Evolutionary conservation across 257 asterid genomes (phyloP), one percentile per base, ranked within the genome.

Genomic region (Solanum pinnatisectum): DNA sequence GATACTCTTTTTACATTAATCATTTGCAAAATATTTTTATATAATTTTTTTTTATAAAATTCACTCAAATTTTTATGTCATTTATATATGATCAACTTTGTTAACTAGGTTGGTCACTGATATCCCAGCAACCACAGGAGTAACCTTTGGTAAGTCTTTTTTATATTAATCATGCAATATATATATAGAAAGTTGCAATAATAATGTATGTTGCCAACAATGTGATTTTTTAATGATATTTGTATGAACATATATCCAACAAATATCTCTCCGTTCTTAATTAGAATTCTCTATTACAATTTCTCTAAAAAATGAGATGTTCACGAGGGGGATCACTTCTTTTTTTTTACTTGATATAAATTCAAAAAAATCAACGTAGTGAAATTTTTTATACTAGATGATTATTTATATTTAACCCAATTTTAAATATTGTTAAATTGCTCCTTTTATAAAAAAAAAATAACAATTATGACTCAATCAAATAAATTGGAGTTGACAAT

Each of bases 81-180:
- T 9, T 9, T 63, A 5, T 23, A 25, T 11, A 13, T 25, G 35
- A 25, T 67, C 68, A 68, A 73, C 9, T 60, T 40, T 39, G 23
- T 46, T 67, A 65, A 65, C 10, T 65, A 87, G 89, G 89, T 46
- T 83, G 65, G 87, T 87, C 42, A 87, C 87, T 44, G 84, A 87
- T 72, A 87, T 87, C 74, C 89, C 84, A 81, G 87, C 87, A 32
- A 82, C 84, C 40, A 87, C 87, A 3, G 89, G 87, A 49, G 84
- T 59, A 27, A 36, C 46, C 3, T 83, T 87, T 35, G 89, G 87
- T 87, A 40, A 77, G 60, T 77, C 22, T 77, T 35, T 20, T 23
- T 37, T 4, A 4, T 18, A 74, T 36, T 74, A 74, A 74, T 74
- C 49, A 74, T 36, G 49, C 42, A 32, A 27, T 25, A 25, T 67